Conservation (phyloP, 108 stramenopile species). For the Pseudonitzschia pungens region DNA sequence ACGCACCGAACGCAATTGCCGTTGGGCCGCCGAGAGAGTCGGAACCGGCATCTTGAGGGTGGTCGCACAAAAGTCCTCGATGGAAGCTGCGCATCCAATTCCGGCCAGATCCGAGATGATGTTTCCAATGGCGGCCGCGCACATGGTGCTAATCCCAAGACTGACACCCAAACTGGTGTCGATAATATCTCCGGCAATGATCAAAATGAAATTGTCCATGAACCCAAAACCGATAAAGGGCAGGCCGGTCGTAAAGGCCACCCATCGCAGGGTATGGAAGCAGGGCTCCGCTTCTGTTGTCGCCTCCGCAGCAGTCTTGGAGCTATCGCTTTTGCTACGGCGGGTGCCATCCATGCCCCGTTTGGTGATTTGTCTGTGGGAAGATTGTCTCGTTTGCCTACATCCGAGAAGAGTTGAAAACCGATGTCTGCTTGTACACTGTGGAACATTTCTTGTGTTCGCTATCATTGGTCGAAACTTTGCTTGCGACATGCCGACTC, state of each 20-base stretch:
- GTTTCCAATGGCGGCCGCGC: slow-evolving; percentile 95
- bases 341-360: not conserved
- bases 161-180: slow-evolving; percentile 80
- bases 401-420: no score
- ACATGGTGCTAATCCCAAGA: slow-evolving; percentile 93
- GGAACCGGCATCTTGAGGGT: slow-evolving; percentile 59
- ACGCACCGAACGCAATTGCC: slow-evolving; percentile 66
- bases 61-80: slow-evolving; percentile 76
- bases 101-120: slow-evolving; percentile 81
- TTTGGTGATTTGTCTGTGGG: not conserved
- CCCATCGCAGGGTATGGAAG: slow-evolving; percentile 41
- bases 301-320: not conserved
- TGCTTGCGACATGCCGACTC: no score
- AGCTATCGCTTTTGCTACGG: not conserved
- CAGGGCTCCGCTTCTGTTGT: slow-evolving; percentile 52
- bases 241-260: slow-evolving; percentile 64
- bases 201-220: slow-evolving; percentile 95
- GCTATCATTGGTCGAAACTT: no score
- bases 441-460: no score
- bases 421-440: no score
- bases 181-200: slow-evolving; percentile 94
- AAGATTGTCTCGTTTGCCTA: not conserved
- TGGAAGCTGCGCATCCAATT: slow-evolving; percentile 82
- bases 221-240: slow-evolving; percentile 94
- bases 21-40: slow-evolving; percentile 73